A percentile compares a stretch with the other conserved stretches of the same genome.
Evolutionary conservation across 805 yeast genomes (phyloP).

Genomic region (Nakazawaea ernobii): DNA sequence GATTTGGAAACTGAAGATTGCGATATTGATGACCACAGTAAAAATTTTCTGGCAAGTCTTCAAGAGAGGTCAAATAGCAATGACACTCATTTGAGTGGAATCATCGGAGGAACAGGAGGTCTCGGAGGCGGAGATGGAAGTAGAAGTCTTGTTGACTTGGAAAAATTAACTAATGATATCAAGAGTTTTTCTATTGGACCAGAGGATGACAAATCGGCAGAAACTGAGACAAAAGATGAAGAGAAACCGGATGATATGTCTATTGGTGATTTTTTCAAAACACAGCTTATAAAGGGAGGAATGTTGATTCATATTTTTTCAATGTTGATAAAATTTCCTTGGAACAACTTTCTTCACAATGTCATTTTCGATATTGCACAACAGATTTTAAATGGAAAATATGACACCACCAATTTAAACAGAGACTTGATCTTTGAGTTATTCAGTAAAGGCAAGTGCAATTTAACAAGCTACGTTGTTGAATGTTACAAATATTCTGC

Average conservation of each 20-base stretch:
- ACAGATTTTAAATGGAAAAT: slow-evolving; percentile 78
- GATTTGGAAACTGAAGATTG: slow-evolving; percentile 12
- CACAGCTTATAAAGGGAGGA: slow-evolving; percentile 64
- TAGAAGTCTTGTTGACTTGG: slow-evolving; percentile 20
- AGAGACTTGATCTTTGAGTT: slow-evolving; percentile 26
- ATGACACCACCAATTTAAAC: slow-evolving; percentile 26
- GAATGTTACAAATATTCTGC: slow-evolving; percentile 23
- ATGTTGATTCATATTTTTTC: slow-evolving; percentile 58
- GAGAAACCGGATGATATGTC: slow-evolving; percentile 22
- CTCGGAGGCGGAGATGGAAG: slow-evolving; percentile 23
- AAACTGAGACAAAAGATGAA: slow-evolving; percentile 11
- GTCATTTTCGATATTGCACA: slow-evolving; percentile 95
- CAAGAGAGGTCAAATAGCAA: slow-evolving; percentile 10
- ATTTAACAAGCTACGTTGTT: slow-evolving; percentile 24
- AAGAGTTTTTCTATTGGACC: slow-evolving; percentile 1
- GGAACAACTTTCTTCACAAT: slow-evolving; percentile 97
- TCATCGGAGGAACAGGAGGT: slow-evolving; percentile 2
- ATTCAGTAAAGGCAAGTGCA: slow-evolving; percentile 15
- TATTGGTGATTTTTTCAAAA: slow-evolving; percentile 82
- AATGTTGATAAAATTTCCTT: slow-evolving; percentile 77
- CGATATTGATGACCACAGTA: background rate
- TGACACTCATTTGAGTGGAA: slow-evolving; percentile 5
- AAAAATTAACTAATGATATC: slow-evolving; percentile 31
- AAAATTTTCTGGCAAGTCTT: slow-evolving; percentile 23
- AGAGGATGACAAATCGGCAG: slow-evolving; percentile 6